Conservation (phyloP, 257 asterid genomes). For the Nicotiana knightiana region DNA sequence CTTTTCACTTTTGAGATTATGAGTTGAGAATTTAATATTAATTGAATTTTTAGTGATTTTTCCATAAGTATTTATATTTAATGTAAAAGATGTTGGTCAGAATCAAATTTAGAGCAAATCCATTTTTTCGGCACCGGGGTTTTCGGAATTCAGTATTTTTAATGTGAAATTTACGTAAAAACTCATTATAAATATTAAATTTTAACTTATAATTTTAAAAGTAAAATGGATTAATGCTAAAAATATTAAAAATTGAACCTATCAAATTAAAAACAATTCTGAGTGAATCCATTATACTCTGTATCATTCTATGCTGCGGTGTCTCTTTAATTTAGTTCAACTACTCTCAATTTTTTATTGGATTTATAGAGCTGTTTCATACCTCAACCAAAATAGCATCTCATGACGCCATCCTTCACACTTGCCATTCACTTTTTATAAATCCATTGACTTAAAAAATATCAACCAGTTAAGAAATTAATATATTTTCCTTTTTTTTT, state of each 20-base stretch:
- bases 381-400: not conserved
- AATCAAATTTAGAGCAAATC: not conserved
- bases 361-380: not conserved
- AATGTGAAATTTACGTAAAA: not conserved
- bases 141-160: not conserved
- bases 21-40: not conserved
- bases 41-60: not conserved
- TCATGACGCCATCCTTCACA: slow-evolving; percentile 8
- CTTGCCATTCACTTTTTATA: not conserved
- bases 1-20: not conserved
- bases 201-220: no score
- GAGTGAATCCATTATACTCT: no score
- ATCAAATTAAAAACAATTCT: no score
- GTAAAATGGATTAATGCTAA: no score
- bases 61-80: not conserved
- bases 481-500: not conserved
- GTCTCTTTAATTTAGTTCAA: no score
- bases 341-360: not conserved
- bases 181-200: no score
- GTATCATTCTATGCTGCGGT: no score
- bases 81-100: not conserved
- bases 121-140: not conserved
- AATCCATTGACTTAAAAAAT: not conserved
- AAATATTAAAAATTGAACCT: no score
- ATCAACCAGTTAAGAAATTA: not conserved